These are phyloP conservation scores for Corniculantispora saksenae DNA, from an alignment of 2,329 filamentous ascomycete genomes.

Conservation along the genomic window DNA sequence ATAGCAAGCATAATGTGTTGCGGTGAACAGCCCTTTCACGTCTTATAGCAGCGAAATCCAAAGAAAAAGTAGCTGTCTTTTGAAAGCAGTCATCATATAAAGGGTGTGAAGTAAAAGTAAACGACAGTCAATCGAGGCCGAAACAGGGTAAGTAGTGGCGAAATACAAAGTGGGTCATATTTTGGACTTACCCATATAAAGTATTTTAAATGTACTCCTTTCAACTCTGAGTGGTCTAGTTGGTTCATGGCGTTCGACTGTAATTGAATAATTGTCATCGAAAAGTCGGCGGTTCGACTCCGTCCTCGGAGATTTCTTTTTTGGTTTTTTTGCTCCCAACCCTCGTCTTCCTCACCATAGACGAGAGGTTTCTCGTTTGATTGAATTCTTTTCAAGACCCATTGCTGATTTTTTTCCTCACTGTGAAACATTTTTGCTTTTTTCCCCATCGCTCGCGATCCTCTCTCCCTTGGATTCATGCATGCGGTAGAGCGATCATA, in stretches of 20 bases:
- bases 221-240: conserved; percentile 32
- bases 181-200: neutral
- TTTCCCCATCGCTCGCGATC: neutral
- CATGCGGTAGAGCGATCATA: neutral
- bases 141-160: too few species aligned
- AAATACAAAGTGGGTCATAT: neutral
- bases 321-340: conserved; percentile 17
- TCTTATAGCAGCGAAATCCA: too few species aligned
- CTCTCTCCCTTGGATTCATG: neutral
- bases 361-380: too few species aligned
- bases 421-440: neutral
- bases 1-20: too few species aligned
- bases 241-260: conserved; percentile 33
- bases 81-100: too few species aligned
- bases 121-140: too few species aligned
- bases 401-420: neutral
- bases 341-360: too few species aligned
- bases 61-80: too few species aligned
- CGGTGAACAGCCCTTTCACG: too few species aligned
- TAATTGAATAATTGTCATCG: conserved; percentile 28
- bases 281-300: conserved; percentile 33
- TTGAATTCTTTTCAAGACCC: neutral
- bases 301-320: conserved; percentile 30
- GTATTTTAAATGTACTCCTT: neutral
- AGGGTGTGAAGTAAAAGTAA: too few species aligned